Percentiles rank a stretch among this genome's conserved stretches.
Conservation (phyloP, 2,329 filamentous ascomycete species). For the Aspergillus ruber region DNA sequence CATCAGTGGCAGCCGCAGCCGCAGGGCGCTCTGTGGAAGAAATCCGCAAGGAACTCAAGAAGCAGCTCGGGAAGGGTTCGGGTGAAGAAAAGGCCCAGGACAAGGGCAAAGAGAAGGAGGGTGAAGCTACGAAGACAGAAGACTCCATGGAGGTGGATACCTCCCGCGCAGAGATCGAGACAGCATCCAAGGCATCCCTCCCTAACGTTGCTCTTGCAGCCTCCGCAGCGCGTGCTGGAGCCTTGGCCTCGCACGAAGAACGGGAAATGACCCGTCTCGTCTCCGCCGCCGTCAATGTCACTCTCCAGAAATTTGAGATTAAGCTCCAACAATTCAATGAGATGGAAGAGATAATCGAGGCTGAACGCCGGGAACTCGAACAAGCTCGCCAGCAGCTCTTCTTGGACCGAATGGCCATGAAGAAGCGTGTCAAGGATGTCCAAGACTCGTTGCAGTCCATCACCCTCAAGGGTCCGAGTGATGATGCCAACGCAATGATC, state of each 20-base stretch:
- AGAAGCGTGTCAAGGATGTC: constrained; percentile 75
- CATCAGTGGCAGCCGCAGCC: constrained; percentile 81
- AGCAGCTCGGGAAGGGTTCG: constrained; percentile 62
- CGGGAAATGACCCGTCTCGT: constrained; percentile 93
- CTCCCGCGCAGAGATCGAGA: constrained; percentile 38
- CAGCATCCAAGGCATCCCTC: constrained; percentile 43
- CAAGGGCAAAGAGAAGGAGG: constrained; percentile 47
- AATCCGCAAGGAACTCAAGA: constrained; percentile 71
- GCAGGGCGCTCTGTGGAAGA: constrained; percentile 82
- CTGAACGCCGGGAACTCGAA: constrained; percentile 88
- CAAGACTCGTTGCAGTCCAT: constrained; percentile 60
- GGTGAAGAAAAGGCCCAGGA: constrained; percentile 41
- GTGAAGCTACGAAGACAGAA: constrained; percentile 45
- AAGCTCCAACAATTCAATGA: constrained; percentile 96
- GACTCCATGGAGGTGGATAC: constrained; percentile 55
- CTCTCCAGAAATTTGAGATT: constrained; percentile 90
- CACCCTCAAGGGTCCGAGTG: constrained; percentile 36
- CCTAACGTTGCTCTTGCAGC: constrained; percentile 79
- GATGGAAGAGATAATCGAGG: constrained; percentile 85
- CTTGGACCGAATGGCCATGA: constrained; percentile 83
- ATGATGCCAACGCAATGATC: constrained; percentile 34
- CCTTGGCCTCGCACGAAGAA: constrained; percentile 90
- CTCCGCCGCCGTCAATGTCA: constrained; percentile 84
- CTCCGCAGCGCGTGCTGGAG: constrained; percentile 77
- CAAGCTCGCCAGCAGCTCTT: constrained; percentile 88